Evolutionary conservation across 768 basidiomycete genomes (phyloP).

Genomic region (Hemileccinum impolitum): DNA sequence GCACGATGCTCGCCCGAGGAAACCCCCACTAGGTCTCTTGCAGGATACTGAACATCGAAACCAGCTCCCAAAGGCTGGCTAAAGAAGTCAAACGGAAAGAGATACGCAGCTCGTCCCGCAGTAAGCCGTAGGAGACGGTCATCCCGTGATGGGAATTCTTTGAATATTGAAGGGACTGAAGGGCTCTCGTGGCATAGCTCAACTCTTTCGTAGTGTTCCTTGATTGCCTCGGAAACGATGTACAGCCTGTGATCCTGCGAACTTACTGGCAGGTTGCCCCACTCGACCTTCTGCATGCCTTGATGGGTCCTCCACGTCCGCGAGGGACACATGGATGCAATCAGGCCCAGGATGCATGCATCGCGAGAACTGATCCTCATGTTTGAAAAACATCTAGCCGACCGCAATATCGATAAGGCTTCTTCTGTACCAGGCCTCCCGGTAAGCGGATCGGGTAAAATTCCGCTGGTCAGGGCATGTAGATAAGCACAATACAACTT

Average conservation of each 20-base stretch:
- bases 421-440: constrained; percentile 33
- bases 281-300: constrained; percentile 39
- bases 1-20: constrained; percentile 3
- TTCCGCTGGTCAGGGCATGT: constrained; percentile 41
- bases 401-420: constrained; percentile 27
- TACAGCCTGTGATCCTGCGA: constrained; percentile 31
- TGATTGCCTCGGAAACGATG: constrained; percentile 22
- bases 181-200: constrained; percentile 7
- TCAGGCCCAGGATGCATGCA: constrained; percentile 28
- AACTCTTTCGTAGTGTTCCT: not conserved
- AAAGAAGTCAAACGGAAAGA: constrained; percentile 12
- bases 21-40: constrained; percentile 1
- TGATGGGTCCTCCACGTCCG: constrained; percentile 9
- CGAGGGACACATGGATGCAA: constrained; percentile 32
- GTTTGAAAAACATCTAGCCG: constrained; percentile 38
- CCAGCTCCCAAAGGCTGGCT: not conserved
- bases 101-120: constrained; percentile 4
- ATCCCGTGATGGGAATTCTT: not conserved
- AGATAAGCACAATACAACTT: constrained; percentile 39
- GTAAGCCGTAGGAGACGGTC: constrained; percentile 14
- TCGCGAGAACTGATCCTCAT: constrained; percentile 30
- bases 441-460: constrained; percentile 42
- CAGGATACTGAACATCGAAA: constrained; percentile 7
- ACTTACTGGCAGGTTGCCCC: constrained; percentile 21
- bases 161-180: not conserved